These are phyloP conservation scores for Sphaerulina populicola DNA, from an alignment of 2,329 filamentous ascomycete species.

Conservation along the genomic window DNA sequence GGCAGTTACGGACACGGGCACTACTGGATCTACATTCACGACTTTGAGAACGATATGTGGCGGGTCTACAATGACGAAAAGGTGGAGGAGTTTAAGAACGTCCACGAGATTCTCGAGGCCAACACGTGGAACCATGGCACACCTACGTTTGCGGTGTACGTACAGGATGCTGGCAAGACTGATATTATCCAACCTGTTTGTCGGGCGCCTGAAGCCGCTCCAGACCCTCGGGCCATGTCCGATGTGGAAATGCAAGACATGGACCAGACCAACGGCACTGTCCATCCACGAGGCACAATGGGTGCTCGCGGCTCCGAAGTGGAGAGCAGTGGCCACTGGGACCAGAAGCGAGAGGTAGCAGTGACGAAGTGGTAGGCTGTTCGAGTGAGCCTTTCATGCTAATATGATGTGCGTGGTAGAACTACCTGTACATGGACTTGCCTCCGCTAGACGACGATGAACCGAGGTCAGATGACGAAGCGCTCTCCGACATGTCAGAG, in stretches of 20 bases:
- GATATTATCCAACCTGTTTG: conserved; percentile 45
- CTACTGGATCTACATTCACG: conserved; percentile 95
- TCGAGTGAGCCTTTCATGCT: too few relatives aligned
- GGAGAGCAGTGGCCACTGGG: background rate
- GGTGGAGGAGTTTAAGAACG: conserved; percentile 55
- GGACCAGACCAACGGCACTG: background rate
- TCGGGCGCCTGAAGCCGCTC: conserved; percentile 23
- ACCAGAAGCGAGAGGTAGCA: background rate
- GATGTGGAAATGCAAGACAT: conserved; percentile 3
- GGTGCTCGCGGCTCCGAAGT: background rate
- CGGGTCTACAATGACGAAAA: conserved; percentile 87
- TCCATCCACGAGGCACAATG: background rate
- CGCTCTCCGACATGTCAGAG: too few relatives aligned
- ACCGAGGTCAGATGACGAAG: too few relatives aligned
- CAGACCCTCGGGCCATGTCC: background rate
- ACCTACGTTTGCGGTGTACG: conserved; percentile 76
- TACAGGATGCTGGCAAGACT: conserved; percentile 58
- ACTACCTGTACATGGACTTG: too few relatives aligned
- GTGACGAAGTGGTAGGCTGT: background rate
- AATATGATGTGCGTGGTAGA: too few relatives aligned
- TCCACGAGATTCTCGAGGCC: conserved; percentile 59
- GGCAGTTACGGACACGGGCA: conserved; percentile 61
- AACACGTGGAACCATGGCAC: conserved; percentile 58
- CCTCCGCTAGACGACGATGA: too few relatives aligned
- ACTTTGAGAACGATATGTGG: conserved; percentile 75